Conservation (phyloP, 2,329 filamentous ascomycete species). For the Neonectria ditissima region DNA sequence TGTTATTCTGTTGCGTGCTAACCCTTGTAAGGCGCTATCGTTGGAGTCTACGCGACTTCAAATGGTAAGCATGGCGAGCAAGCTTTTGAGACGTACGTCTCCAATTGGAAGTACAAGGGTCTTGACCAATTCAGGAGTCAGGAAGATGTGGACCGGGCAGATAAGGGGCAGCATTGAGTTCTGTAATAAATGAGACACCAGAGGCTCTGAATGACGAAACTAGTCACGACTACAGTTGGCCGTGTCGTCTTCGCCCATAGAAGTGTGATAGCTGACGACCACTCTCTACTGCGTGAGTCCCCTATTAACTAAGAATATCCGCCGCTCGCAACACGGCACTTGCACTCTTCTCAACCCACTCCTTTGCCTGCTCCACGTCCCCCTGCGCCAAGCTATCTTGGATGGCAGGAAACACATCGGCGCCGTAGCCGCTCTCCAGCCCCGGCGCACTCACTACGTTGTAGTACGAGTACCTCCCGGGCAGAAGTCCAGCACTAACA, state of each 20-base stretch:
- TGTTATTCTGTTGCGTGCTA: background rate
- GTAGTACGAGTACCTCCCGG: slow-evolving; percentile 29
- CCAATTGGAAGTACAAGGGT: slow-evolving; percentile 58
- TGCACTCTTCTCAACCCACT: slow-evolving; percentile 38
- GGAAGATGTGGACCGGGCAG: slow-evolving; percentile 10
- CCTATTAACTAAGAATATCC: slow-evolving; percentile 24
- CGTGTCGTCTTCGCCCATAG: too few species aligned
- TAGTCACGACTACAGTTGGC: too few species aligned
- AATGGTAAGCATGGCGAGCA: slow-evolving; percentile 61
- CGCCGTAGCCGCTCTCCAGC: slow-evolving; percentile 33
- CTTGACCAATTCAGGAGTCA: slow-evolving; percentile 17
- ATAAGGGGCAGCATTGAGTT: background rate
- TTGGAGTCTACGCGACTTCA: slow-evolving; percentile 65
- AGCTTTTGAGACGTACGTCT: slow-evolving; percentile 57
- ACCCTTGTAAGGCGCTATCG: slow-evolving; percentile 53
- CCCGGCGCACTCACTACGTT: slow-evolving; percentile 35
- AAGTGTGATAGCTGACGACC: background rate
- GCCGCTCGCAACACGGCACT: slow-evolving; percentile 33
- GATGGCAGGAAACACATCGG: slow-evolving; percentile 37
- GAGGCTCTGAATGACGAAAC: background rate
- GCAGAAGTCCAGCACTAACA: slow-evolving; percentile 28
- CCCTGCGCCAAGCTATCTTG: slow-evolving; percentile 38
- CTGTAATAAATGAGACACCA: background rate
- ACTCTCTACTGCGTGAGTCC: background rate
- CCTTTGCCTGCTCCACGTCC: slow-evolving; percentile 30